phyloP scores from a whole-genome alignment of 1,284 basidiomycete genomes.

The Tremellales sp. region DNA sequence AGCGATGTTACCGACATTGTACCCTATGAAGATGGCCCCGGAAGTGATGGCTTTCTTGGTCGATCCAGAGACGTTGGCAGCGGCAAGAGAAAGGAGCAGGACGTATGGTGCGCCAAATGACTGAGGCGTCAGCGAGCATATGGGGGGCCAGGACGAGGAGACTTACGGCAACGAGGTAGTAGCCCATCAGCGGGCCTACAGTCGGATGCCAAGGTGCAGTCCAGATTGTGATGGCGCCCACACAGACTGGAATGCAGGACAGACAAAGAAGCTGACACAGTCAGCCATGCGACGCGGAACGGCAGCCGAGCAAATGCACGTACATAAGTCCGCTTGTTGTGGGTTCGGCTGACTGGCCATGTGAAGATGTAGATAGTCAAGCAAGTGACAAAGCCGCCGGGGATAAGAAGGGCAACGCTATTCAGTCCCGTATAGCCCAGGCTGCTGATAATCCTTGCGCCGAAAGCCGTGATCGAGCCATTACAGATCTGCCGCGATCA shows the following conservation, averaged over 20 bases:
- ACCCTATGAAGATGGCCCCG: conserved; percentile 50
- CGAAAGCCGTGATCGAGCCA: conserved; percentile 51
- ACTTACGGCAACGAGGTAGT: conserved; percentile 43
- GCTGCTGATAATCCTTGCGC: conserved; percentile 49
- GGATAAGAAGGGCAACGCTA: conserved; percentile 49
- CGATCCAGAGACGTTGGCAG: conserved; percentile 50
- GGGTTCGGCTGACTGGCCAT: conserved; percentile 44
- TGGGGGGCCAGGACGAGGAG: neutral
- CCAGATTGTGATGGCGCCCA: conserved; percentile 51
- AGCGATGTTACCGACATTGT: conserved; percentile 46
- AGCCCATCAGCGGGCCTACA: conserved; percentile 52
- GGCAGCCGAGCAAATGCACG: conserved; percentile 3
- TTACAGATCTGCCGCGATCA: conserved; percentile 31
- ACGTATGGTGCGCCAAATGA: conserved; percentile 54
- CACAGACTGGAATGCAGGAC: conserved; percentile 52
- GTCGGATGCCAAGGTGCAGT: conserved; percentile 49
- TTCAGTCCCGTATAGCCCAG: conserved; percentile 52
- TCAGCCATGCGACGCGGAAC: neutral
- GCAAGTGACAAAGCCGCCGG: conserved; percentile 50
- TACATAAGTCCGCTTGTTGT: conserved; percentile 44
- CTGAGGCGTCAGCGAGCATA: conserved; percentile 16
- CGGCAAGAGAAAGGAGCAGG: conserved; percentile 48
- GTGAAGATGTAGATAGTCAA: conserved; percentile 50
- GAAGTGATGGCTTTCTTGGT: conserved; percentile 51
- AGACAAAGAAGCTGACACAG: conserved; percentile 43